Evolutionary conservation across 805 yeast genomes (phyloP).

Genomic region (Ogataea parapolymorpha): DNA sequence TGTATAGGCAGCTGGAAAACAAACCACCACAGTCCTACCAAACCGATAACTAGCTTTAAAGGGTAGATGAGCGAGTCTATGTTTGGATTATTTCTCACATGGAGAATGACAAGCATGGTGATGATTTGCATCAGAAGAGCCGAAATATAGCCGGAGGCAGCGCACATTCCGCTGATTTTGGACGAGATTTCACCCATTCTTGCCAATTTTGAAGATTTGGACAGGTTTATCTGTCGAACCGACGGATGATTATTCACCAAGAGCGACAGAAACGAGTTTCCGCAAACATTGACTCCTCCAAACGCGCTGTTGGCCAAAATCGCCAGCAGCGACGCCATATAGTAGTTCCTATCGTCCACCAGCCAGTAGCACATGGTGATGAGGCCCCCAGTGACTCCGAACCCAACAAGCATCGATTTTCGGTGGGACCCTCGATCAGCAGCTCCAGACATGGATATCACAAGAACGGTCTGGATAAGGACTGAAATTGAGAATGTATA

Average conservation of each 20-base stretch:
- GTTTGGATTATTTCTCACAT: conserved; percentile 19
- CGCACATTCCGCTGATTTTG: conserved; percentile 62
- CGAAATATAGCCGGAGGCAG: conserved; percentile 66
- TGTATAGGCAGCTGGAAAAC: conserved; percentile 63
- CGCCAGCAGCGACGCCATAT: conserved; percentile 50
- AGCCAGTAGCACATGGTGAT: conserved; percentile 46
- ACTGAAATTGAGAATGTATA: conserved; percentile 75
- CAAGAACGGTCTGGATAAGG: conserved; percentile 64
- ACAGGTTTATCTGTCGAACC: conserved; percentile 1
- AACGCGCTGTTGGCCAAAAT: conserved; percentile 64
- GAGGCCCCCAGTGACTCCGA: conserved; percentile 58
- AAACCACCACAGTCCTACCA: conserved; percentile 79
- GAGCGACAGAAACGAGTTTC: conserved; percentile 68
- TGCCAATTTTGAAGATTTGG: conserved; percentile 9
- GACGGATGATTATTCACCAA: conserved; percentile 43
- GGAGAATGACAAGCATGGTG: conserved; percentile 46
- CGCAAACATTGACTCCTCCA: conserved; percentile 79
- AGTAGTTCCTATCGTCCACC: conserved; percentile 40
- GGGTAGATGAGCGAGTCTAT: conserved; percentile 33
- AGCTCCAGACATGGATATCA: conserved; percentile 70
- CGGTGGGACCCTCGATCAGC: conserved; percentile 63
- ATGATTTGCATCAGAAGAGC: conserved; percentile 64
- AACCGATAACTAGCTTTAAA: conserved; percentile 54
- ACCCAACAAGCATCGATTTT: conserved; percentile 50
- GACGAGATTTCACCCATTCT: conserved; percentile 42